Evolutionary conservation across 2,329 filamentous ascomycete species (phyloP), one percentile per base, ranked within the genome.

Genomic region (Colletotrichum simmondsii): DNA sequence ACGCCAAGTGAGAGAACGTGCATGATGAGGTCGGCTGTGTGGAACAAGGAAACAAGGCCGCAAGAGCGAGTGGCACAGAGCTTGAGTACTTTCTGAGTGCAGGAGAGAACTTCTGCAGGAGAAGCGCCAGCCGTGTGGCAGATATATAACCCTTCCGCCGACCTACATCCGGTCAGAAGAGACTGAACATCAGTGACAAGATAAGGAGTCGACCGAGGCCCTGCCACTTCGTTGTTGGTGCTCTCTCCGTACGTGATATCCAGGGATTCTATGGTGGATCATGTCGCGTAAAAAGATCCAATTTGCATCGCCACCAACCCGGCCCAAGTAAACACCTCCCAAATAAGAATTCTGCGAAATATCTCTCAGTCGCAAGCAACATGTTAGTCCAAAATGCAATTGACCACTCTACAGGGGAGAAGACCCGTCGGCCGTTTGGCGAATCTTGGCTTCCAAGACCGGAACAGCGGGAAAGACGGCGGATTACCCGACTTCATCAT

Each of bases 61-160:
- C 5, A 56, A 14, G 24, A 26, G 35, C 2, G 14, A 81, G 83
- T 84, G 85, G 76, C 85, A 83, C 64, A 77, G 76, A 42, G 83
- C 79, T 8, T 82, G 75, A 6, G 78, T 75, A 1, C 79, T 49
- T 54, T 11, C 57, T 61, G 57, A 61, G 30, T 14, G 57, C 28
- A 42, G 14, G 26, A 16, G 30, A 54, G 14, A 10, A 16, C 14
- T 3, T 30, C 42, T 56, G 19, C n/a, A 54, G 22, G 22, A 46
- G 30, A 60, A 8, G 24, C 30, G 28, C 24, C 42, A 61, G 57
- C 65, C 10, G 22, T 37, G 67, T 58, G 52, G 19, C 60, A 65
- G 67, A 65, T 70, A 59, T 64, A 70, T 64, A 65, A 54, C 32
- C 28, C 30, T 58, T 14, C 12, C 59, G 26, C 16, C 28, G 10